These are phyloP conservation scores for Microdochium bolleyi DNA, from an alignment of 2,329 filamentous ascomycete species.

Conservation along the genomic window DNA sequence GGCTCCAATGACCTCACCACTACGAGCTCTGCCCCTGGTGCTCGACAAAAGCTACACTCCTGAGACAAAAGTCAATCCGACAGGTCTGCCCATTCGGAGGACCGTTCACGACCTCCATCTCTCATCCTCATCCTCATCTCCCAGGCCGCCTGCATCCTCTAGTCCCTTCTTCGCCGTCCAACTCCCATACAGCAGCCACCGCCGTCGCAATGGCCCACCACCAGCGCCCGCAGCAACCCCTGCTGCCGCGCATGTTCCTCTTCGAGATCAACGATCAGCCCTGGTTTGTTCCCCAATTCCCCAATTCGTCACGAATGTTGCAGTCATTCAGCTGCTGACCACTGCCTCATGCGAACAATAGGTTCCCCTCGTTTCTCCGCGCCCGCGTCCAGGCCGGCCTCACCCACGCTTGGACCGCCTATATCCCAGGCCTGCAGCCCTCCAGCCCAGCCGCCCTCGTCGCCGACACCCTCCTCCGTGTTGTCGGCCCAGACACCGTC, in stretches of 20 bases:
- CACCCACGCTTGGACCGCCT: constrained; percentile 53
- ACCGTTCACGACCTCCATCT: no score
- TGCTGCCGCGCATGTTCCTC: constrained; percentile 52
- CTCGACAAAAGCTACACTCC: no score
- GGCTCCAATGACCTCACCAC: no score
- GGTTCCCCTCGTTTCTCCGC: constrained; percentile 60
- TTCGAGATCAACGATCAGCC: constrained; percentile 61
- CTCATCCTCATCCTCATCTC: no score
- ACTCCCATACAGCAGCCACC: constrained; percentile 9
- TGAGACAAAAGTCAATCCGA: no score
- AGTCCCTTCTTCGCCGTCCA: constrained; percentile 3
- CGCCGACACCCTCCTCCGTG: constrained; percentile 44
- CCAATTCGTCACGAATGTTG: not conserved
- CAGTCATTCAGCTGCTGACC: constrained; percentile 4
- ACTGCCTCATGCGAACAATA: constrained; percentile 16
- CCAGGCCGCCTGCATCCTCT: constrained; percentile 4
- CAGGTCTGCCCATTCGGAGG: no score
- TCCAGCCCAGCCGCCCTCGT: constrained; percentile 52
- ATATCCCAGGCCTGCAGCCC: constrained; percentile 48
- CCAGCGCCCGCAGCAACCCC: constrained; percentile 16
- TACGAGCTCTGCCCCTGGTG: no score
- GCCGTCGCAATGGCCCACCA: constrained; percentile 25
- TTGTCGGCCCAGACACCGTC: constrained; percentile 35
- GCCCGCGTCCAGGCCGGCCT: constrained; percentile 57
- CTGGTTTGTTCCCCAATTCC: constrained; percentile 37